Base-by-base conservation (phyloP, 768 basidiomycete genomes). In the Chalciporus pseudorubinellus region DNA sequence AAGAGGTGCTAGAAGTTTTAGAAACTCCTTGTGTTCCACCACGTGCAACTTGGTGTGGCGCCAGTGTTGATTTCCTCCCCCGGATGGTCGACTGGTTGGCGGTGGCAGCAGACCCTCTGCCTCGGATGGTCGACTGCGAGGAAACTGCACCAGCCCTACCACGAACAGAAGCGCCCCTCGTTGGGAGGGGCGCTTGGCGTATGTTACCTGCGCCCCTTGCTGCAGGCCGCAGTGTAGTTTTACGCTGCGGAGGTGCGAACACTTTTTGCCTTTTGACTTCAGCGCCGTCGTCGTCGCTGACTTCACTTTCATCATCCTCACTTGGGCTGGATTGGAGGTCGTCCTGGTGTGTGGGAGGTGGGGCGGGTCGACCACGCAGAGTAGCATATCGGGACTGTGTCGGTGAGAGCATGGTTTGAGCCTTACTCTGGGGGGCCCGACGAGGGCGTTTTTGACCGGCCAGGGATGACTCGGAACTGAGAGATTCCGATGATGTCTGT, bases 371-470 rank as follows among this genome's bases (percentile, higher is more conserved):
- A 50, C 61, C 69, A 47, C 67, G 61, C 24, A 69, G 49, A 14
- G 68, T 71, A 45, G 65, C 56, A 33, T 60, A 55, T 46, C 51
- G 57, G 16, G 53, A 55, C 22, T 59, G 55, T 19, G 65, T 24
- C 19, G 18, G 19, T 3, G 39, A 41, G n/a, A 47, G 11, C 6
- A 41, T n/a, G 28, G 31, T 50, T 14, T 34, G 29, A 28, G 26
- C 38, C 11, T 49, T 57, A 34, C 43, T 44, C 47, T 50, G 54
- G 33, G 46, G 49, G 9, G 41, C 26, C 3, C 53, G 50, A 41
- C 52, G 65, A 12, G 73, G 60, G 12, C 77, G 72, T 51, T 79
- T 79, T 56, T 65, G 74, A 31, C 77, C 74, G 45, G 73, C 69
- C 29, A 55, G 51, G 44, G 75, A 71, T 4, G 69, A 68, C 28